A percentile compares a stretch with the other conserved stretches of the same genome.
Conservation (phyloP, 2,329 filamentous ascomycete species). For the Fusarium siculi region DNA sequence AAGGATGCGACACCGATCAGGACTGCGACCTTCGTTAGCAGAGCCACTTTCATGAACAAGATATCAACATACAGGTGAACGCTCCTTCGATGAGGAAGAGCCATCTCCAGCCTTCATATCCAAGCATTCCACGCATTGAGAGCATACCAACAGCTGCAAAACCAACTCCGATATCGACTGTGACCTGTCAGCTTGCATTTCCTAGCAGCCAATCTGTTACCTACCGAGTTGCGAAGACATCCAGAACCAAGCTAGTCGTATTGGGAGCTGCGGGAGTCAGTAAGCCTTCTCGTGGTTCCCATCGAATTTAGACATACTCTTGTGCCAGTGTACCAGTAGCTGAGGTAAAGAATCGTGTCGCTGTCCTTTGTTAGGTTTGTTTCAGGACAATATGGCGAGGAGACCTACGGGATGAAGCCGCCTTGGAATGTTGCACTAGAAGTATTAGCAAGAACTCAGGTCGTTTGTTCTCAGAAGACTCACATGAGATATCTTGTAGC, state of each 20-base stretch:
- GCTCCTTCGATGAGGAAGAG: conserved; percentile 56
- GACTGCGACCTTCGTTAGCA: not conserved
- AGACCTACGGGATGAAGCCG: not conserved
- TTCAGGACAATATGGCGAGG: accelerated
- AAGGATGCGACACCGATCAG: not conserved
- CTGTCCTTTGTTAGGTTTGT: not conserved
- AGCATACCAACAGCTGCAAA: conserved; percentile 55
- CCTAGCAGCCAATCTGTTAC: accelerated
- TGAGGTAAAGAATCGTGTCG: not conserved
- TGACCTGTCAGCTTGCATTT: not conserved
- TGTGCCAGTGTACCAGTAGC: not conserved
- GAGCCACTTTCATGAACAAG: accelerated
- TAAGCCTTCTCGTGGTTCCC: not conserved
- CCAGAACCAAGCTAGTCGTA: not conserved
- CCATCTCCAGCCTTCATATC: conserved; percentile 68
- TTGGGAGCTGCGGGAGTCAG: not conserved
- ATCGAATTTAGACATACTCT: not conserved
- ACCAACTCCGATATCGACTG: not conserved
- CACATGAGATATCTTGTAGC: conserved; percentile 27
- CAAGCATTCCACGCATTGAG: conserved; percentile 62
- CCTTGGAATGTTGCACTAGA: not conserved
- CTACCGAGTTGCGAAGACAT: not conserved
- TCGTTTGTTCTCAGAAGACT: accelerated
- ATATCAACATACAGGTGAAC: conserved; percentile 2
- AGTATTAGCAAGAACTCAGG: accelerated